Conservation (phyloP, 371 early-diverging fungal genomes). For the Syncephalastrum contaminatum region DNA sequence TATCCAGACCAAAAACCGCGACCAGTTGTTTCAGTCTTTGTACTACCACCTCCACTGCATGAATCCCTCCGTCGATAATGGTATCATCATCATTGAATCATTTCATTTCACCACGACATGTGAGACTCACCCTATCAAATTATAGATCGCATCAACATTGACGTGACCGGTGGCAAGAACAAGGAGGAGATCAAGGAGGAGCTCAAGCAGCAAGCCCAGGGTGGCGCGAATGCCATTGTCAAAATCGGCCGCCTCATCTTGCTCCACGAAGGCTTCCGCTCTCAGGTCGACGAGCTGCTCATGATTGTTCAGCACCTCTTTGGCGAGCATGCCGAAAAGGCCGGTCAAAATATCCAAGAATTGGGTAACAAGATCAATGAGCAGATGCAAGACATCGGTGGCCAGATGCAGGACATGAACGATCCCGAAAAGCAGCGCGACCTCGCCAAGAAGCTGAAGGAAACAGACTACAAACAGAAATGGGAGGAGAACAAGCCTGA, state of each 20-base stretch:
- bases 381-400: conserved; percentile 3
- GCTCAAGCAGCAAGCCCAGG: conserved; percentile 25
- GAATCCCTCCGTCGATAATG: conserved; percentile 20
- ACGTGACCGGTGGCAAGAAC: conserved; percentile 1
- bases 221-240: conserved; percentile 35
- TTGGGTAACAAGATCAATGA: conserved; percentile 19
- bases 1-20: conserved; percentile 52
- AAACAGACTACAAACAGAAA: conserved; percentile 1
- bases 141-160: not conserved
- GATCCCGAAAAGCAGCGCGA: conserved; percentile 9
- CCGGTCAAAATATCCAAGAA: conserved; percentile 26
- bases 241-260: conserved; percentile 49
- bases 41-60: conserved; percentile 47
- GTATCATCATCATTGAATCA: conserved; percentile 12
- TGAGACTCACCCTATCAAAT: no score
- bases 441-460: conserved; percentile 15
- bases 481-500: conserved; percentile 7
- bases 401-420: conserved; percentile 14
- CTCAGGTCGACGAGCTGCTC: conserved; percentile 47
- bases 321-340: conserved; percentile 33
- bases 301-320: conserved; percentile 51
- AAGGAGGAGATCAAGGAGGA: conserved; percentile 6
- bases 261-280: conserved; percentile 53
- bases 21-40: conserved; percentile 62
- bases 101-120: no score